These are phyloP conservation scores for Aspergillus saccharolyticus DNA, from an alignment of 495 filamentous ascomycete species.

Conservation along the genomic window DNA sequence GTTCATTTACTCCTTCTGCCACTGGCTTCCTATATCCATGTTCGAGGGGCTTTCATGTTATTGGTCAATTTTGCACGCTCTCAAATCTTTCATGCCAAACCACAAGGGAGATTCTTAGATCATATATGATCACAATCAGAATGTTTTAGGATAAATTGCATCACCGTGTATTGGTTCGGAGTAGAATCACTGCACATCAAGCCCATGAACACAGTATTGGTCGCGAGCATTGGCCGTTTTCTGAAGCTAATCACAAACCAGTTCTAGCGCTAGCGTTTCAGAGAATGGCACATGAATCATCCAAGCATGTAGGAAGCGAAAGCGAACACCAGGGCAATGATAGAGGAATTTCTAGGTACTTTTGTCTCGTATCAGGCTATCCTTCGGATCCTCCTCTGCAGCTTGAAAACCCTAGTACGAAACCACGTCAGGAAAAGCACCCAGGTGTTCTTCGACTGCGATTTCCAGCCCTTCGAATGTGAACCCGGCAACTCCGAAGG, in stretches of 20 bases:
- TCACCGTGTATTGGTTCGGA: background rate
- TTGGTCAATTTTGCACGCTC: background rate
- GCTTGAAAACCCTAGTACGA: constrained; percentile 42
- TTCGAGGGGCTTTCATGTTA: background rate
- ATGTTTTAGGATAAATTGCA: no score
- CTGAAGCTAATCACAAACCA: no score
- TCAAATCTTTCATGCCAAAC: no score
- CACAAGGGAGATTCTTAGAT: no score
- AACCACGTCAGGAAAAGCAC: constrained; percentile 47
- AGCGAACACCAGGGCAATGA: no score
- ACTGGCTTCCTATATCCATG: background rate
- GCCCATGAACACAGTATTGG: no score
- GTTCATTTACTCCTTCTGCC: background rate
- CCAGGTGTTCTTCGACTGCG: constrained; percentile 41
- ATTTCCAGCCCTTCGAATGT: constrained; percentile 25
- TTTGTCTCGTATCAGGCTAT: constrained; percentile 15
- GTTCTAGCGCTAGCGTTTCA: no score
- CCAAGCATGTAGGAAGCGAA: no score
- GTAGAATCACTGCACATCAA: background rate
- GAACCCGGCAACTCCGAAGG: constrained; percentile 5
- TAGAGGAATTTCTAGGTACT: no score
- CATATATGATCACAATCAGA: no score
- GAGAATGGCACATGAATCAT: no score
- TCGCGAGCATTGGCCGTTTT: no score
- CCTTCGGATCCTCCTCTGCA: constrained; percentile 36